A percentile compares a stretch with the other conserved stretches of the same genome.
Evolutionary conservation across 208 protist genomes (phyloP).

Genomic region (Wallacemonas rigidus): DNA sequence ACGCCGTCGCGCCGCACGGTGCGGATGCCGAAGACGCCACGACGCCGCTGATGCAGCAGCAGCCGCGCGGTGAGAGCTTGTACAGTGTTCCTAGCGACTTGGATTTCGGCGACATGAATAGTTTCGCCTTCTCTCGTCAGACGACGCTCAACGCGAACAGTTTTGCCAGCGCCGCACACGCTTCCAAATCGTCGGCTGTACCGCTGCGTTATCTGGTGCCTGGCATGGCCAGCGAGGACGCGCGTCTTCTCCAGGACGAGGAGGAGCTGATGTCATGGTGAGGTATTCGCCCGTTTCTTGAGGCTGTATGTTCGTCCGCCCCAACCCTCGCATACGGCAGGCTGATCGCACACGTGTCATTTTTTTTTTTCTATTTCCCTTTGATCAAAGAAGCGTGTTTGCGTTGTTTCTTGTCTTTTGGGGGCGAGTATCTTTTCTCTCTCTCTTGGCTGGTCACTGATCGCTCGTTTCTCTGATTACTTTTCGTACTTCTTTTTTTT

Average conservation of each 20-base stretch:
- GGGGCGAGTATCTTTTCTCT: neutral
- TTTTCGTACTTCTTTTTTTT: constrained; percentile 17
- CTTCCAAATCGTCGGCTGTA: neutral
- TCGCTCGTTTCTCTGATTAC: neutral
- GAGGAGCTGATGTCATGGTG: constrained; percentile 5
- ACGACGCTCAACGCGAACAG: constrained; percentile 13
- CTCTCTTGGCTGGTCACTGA: neutral
- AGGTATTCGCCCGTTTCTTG: no score
- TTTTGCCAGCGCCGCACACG: neutral
- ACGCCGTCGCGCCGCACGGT: neutral
- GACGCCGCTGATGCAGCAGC: neutral
- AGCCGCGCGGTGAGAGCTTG: neutral
- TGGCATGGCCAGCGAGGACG: constrained; percentile 6
- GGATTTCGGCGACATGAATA: constrained; percentile 14
- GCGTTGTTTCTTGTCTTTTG: neutral
- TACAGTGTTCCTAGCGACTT: constrained; percentile 6
- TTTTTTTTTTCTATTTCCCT: neutral
- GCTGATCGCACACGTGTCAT: neutral
- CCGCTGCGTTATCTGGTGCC: neutral
- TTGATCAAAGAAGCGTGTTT: neutral
- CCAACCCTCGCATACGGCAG: no score
- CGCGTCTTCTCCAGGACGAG: neutral
- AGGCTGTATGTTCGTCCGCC: no score
- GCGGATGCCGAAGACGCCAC: neutral
- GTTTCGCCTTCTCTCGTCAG: constrained; percentile 11